phyloP scores from a whole-genome alignment of 2,329 filamentous ascomycete species.

The Diplodia intermedia region DNA sequence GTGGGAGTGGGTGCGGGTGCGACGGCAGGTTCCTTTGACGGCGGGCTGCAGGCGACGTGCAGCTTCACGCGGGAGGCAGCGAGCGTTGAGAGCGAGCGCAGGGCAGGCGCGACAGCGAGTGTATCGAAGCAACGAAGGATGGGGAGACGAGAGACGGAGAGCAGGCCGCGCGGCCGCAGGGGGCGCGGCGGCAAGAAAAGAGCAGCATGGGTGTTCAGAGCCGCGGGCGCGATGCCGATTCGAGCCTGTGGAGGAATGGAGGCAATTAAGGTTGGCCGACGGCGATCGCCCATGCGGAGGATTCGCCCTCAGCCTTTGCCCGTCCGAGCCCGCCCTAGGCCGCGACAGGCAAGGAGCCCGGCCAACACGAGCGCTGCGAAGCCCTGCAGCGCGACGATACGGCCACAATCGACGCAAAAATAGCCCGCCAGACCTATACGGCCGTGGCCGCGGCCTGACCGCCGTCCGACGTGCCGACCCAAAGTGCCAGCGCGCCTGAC shows the following conservation, averaged over 20 bases:
- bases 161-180: background rate
- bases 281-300: conserved; percentile 25
- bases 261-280: conserved; percentile 26
- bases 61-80: background rate
- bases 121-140: background rate
- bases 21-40: conserved; percentile 4
- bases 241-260: conserved; percentile 28
- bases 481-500: no score
- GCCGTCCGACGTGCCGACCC: background rate
- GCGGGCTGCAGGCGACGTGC: conserved; percentile 6
- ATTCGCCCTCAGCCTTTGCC: conserved; percentile 21
- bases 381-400: no score
- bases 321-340: background rate
- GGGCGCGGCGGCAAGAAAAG: conserved; percentile 19
- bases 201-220: conserved; percentile 13
- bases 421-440: background rate
- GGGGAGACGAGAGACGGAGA: background rate
- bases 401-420: conserved; percentile 9
- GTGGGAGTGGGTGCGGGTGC: no score
- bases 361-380: conserved; percentile 13
- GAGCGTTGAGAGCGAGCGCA: conserved; percentile 7
- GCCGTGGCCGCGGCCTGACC: background rate
- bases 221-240: conserved; percentile 13
- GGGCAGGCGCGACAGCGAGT: conserved; percentile 8
- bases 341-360: conserved; percentile 26